Base-by-base conservation (phyloP, 768 basidiomycete species). In the Pleurotus platypus region DNA sequence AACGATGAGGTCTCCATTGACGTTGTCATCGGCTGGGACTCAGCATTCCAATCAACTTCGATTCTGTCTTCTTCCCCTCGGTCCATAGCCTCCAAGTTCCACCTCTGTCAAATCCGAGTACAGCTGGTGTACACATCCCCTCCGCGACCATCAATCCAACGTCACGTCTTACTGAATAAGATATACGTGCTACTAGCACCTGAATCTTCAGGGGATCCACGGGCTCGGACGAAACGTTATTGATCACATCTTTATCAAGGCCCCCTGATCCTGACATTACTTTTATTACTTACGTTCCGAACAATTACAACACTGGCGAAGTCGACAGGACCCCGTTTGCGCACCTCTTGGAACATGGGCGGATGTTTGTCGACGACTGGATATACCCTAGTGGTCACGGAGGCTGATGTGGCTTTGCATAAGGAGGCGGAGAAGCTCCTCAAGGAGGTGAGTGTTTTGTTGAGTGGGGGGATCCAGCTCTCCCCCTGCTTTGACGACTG, bases 341-440 rank as follows among this genome's bases (percentile, higher is more conserved):
- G 39, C 39, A 54, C 51, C 51, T 54, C 51, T 20, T 54, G 35
- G 51, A 54, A 39, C 38, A 91, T 92, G 90, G 93, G 94, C 60
- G 81, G 82, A 42, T 95, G 92, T 69, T 72, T 92, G 65, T 94
- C 92, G 22, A 76, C 87, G 8, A 71, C 72, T 15, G 73, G 74
- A 40, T 54, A 54, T 1, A 75, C 74, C 5, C 70, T 78, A 2
- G 89, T 87, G 49, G 76, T 88, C 6, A 76, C 81, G 8, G 90
- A 92, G 48, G 81, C 86, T 39, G 90, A 90, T 62, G 85, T 77
- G 71, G 72, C 73, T 60, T 70, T 77, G 60, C 85, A 92, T 64
- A 75, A 75, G 55, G 85, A 87, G 62, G 90, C 80, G 4, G 91
- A 93, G 72, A 90, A 87, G 72, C 80, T 84, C 62, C 74, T 95